phyloP scores from a whole-genome alignment of 2,329 filamentous ascomycete genomes.

The Apiospora phragmitis region DNA sequence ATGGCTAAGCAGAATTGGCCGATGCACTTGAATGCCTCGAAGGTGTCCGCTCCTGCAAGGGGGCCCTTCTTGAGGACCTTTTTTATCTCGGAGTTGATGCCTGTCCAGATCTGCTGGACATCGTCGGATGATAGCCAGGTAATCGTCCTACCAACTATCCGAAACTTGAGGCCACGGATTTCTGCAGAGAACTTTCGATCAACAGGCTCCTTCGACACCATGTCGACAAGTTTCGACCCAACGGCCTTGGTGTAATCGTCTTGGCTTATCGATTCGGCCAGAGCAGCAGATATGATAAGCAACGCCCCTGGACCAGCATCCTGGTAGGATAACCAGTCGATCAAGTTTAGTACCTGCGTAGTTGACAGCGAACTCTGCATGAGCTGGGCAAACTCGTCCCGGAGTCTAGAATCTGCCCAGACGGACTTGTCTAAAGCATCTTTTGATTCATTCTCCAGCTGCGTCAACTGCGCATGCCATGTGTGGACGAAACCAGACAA shows the following conservation, averaged over 20 bases:
- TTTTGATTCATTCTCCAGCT: slow-evolving; percentile 9
- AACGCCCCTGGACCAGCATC: slow-evolving; percentile 25
- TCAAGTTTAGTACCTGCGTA: slow-evolving; percentile 36
- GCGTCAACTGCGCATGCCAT: slow-evolving; percentile 35
- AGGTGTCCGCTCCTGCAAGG: slow-evolving; percentile 23
- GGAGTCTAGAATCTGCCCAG: slow-evolving; percentile 29
- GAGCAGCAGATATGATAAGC: slow-evolving; percentile 38
- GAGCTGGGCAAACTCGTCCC: slow-evolving; percentile 27
- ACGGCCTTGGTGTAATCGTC: slow-evolving; percentile 33
- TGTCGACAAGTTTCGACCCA: slow-evolving; percentile 32
- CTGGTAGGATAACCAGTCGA: slow-evolving; percentile 34
- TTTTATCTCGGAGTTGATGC: slow-evolving; percentile 25
- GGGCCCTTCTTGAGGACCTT: slow-evolving; percentile 25
- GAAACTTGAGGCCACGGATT: slow-evolving; percentile 30
- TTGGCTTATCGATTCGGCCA: slow-evolving; percentile 35
- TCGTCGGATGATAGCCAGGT: slow-evolving; percentile 28
- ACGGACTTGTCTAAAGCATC: slow-evolving; percentile 22
- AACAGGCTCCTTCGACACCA: slow-evolving; percentile 28
- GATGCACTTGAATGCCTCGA: slow-evolving; percentile 32
- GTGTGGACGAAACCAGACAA: slow-evolving; percentile 38
- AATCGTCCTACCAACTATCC: slow-evolving; percentile 26
- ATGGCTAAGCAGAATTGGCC: slow-evolving; percentile 29
- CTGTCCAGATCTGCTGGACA: slow-evolving; percentile 26
- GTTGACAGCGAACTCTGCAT: slow-evolving; percentile 37
- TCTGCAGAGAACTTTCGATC: slow-evolving; percentile 23